These are phyloP conservation scores for Lasiodiplodia sp. DNA, from an alignment of 2,329 filamentous ascomycete species.

Conservation along the genomic window DNA sequence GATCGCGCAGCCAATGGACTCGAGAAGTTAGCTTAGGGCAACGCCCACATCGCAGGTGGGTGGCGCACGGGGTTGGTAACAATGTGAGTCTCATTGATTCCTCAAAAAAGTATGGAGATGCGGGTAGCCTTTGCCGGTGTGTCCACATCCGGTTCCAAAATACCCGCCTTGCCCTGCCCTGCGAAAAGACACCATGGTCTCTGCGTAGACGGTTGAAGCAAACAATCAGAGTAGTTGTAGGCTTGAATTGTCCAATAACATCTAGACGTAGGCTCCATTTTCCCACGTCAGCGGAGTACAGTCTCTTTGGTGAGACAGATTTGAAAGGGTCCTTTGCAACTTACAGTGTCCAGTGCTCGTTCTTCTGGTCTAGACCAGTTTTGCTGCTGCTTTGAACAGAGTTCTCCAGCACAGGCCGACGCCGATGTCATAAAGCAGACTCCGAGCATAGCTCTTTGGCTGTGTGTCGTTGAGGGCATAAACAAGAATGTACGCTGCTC, in stretches of 20 bases:
- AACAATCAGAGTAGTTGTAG: too few species aligned
- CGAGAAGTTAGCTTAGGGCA: not conserved
- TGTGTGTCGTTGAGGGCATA: slow-evolving; percentile 45
- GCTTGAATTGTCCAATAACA: too few species aligned
- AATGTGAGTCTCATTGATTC: not conserved
- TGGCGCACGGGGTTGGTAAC: not conserved
- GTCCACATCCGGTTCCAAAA: not conserved
- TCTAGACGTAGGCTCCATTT: too few species aligned
- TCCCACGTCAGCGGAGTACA: too few species aligned
- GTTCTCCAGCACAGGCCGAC: slow-evolving; percentile 41
- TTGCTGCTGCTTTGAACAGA: slow-evolving; percentile 41
- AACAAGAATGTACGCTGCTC: slow-evolving; percentile 44
- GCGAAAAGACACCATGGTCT: too few species aligned
- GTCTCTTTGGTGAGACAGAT: too few species aligned
- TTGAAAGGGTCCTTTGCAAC: too few species aligned
- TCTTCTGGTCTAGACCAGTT: slow-evolving; percentile 30
- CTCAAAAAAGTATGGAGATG: not conserved
- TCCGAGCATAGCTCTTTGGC: slow-evolving; percentile 37
- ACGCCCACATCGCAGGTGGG: not conserved
- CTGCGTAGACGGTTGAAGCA: too few species aligned
- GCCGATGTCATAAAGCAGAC: slow-evolving; percentile 40
- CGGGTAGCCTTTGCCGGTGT: not conserved
- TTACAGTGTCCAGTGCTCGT: not conserved
- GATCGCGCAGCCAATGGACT: not conserved
- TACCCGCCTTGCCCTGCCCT: too few species aligned